Evolutionary conservation across 805 yeast genomes (phyloP).

Genomic region (Candida rishiriensis): DNA sequence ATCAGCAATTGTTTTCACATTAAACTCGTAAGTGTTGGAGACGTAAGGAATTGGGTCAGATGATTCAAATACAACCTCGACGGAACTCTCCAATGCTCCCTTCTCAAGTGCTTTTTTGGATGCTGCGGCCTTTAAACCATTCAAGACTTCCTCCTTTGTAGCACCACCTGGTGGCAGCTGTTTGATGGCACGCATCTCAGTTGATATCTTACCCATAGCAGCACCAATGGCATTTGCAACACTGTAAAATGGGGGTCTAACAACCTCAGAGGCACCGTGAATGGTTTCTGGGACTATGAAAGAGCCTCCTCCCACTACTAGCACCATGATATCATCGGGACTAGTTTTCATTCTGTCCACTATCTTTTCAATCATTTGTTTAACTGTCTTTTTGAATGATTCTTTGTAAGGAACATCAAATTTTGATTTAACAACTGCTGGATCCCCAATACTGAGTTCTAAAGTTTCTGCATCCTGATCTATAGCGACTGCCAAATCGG

Average conservation of each 20-base stretch:
- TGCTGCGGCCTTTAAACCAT: slow-evolving; percentile 17
- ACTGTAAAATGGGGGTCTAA: slow-evolving; percentile 37
- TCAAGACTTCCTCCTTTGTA: slow-evolving; percentile 14
- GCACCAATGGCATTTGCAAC: slow-evolving; percentile 52
- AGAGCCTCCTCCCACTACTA: slow-evolving; percentile 49
- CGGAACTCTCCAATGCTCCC: slow-evolving; percentile 26
- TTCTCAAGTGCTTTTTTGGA: slow-evolving; percentile 16
- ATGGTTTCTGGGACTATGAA: slow-evolving; percentile 35
- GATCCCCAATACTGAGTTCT: slow-evolving; percentile 24
- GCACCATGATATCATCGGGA: slow-evolving; percentile 36
- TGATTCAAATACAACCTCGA: slow-evolving; percentile 23
- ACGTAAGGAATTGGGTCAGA: slow-evolving; percentile 33
- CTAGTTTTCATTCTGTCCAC: slow-evolving; percentile 43
- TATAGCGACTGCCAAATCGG: slow-evolving; percentile 38
- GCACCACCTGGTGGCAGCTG: slow-evolving; percentile 6
- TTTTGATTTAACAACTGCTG: slow-evolving; percentile 7
- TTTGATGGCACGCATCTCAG: slow-evolving; percentile 19
- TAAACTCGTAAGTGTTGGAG: slow-evolving; percentile 31
- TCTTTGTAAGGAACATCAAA: slow-evolving; percentile 3
- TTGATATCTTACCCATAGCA: slow-evolving; percentile 41
- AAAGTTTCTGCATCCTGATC: slow-evolving; percentile 26
- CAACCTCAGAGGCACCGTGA: slow-evolving; percentile 38
- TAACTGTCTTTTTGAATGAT: slow-evolving; percentile 8
- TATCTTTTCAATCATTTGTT: slow-evolving; percentile 32
- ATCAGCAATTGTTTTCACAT: slow-evolving; percentile 39